Conservation (phyloP, 208 protist genomes). For the Vickermania ingenoplastis region DNA sequence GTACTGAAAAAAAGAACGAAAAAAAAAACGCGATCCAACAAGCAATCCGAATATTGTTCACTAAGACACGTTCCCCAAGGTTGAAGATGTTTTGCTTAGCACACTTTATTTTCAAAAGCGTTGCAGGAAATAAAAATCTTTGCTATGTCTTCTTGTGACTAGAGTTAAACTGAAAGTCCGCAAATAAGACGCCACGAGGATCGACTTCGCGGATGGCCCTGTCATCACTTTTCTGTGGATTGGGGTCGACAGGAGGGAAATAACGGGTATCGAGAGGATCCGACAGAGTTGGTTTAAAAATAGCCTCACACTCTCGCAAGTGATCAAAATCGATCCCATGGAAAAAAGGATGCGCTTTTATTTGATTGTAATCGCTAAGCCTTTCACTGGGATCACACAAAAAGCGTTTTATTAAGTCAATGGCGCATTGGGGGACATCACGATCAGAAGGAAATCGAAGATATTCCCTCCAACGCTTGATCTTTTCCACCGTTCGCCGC, state of each 20-base stretch:
- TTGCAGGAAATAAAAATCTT: background rate
- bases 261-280: constrained; percentile 80
- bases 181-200: constrained; percentile 79
- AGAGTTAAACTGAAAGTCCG: constrained; percentile 79
- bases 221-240: constrained; percentile 21
- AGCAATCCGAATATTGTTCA: no score
- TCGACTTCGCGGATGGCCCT: constrained; percentile 60
- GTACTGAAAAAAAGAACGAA: no score
- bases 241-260: constrained; percentile 78
- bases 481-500: constrained; percentile 91
- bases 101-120: no score
- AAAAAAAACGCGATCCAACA: no score
- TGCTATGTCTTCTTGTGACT: background rate
- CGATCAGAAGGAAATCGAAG: constrained; percentile 82
- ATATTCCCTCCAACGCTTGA: constrained; percentile 88
- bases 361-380: constrained; percentile 52
- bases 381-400: constrained; percentile 81
- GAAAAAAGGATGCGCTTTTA: constrained; percentile 82
- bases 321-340: constrained; percentile 48
- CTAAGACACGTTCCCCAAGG: no score
- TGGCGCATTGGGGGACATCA: constrained; percentile 71
- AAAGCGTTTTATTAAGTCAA: constrained; percentile 88
- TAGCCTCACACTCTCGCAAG: constrained; percentile 42
- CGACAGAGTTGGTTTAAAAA: constrained; percentile 59
- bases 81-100: no score